These are phyloP conservation scores for Pseudopithomyces chartarum DNA, from an alignment of 2,329 filamentous ascomycete genomes.

Conservation along the genomic window DNA sequence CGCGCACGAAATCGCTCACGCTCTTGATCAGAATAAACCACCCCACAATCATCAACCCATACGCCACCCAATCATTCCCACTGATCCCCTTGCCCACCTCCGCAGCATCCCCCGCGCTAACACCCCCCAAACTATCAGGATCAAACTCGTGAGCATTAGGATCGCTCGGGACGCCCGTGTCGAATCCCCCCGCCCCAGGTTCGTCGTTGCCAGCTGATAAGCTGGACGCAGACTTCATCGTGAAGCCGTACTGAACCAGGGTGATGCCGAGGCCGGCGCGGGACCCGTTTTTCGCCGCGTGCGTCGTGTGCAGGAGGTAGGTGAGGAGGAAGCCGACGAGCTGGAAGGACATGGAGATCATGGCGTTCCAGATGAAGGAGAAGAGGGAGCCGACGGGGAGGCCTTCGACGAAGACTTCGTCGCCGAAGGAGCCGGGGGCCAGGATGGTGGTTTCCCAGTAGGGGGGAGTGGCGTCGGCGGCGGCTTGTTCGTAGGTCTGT, in stretches of 20 bases:
- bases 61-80: slow-evolving; percentile 86
- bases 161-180: slow-evolving; percentile 72
- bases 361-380: slow-evolving; percentile 84
- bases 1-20: slow-evolving; percentile 88
- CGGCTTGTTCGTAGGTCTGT: slow-evolving; percentile 96
- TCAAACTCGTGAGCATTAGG: slow-evolving; percentile 92
- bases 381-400: slow-evolving; percentile 89
- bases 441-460: slow-evolving; percentile 99
- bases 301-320: slow-evolving; percentile 95
- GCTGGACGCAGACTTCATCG: slow-evolving; percentile 72
- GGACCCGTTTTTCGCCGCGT: slow-evolving; percentile 97
- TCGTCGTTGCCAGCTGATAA: slow-evolving; percentile 42
- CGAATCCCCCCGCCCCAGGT: slow-evolving; percentile 55
- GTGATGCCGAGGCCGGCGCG: slow-evolving; percentile 93
- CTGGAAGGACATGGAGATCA: slow-evolving; percentile 98
- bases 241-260: slow-evolving; percentile 94
- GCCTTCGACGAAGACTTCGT: slow-evolving; percentile 97
- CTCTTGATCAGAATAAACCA: slow-evolving; percentile 97
- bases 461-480: slow-evolving; percentile 90
- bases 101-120: slow-evolving; percentile 25
- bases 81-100: slow-evolving; percentile 59
- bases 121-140: slow-evolving; percentile 65
- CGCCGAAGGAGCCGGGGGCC: slow-evolving; percentile 85
- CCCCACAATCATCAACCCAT: slow-evolving; percentile 92
- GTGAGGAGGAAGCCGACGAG: slow-evolving; percentile 96